phyloP scores from a whole-genome alignment of 2,329 filamentous ascomycete genomes.

The Bipolaris oryzae region DNA sequence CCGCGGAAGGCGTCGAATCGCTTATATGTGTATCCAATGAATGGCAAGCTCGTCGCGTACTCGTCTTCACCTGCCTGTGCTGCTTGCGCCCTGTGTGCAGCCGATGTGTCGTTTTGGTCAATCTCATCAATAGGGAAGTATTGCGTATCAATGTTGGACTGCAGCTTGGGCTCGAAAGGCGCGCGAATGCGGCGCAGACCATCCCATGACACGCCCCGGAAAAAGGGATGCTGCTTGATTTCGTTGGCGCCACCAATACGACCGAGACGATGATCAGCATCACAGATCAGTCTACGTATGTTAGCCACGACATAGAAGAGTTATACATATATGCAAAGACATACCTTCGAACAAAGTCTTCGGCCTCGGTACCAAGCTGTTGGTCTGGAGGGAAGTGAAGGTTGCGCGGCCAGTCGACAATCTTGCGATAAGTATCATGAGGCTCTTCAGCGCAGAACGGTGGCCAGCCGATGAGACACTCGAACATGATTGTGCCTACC shows the following conservation, averaged over 20 bases:
- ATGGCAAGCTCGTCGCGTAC: slow-evolving; percentile 91
- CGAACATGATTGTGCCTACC: slow-evolving; percentile 98
- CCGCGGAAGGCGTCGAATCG: slow-evolving; percentile 75
- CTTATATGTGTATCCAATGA: slow-evolving; percentile 98
- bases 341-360: slow-evolving; percentile 90
- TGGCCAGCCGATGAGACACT: slow-evolving; percentile 97
- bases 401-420: slow-evolving; percentile 96
- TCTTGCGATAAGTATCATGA: slow-evolving; percentile 98
- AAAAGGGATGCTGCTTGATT: slow-evolving; percentile 94
- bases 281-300: slow-evolving; percentile 78
- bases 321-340: slow-evolving; percentile 32
- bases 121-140: slow-evolving; percentile 99
- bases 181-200: slow-evolving; percentile 89
- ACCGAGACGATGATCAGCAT: slow-evolving; percentile 89
- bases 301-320: slow-evolving; percentile 21
- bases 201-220: slow-evolving; percentile 95
- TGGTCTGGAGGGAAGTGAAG: slow-evolving; percentile 97
- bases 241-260: slow-evolving; percentile 81
- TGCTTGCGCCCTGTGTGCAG: slow-evolving; percentile 82
- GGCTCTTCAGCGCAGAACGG: slow-evolving; percentile 98
- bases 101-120: slow-evolving; percentile 92
- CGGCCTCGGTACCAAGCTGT: slow-evolving; percentile 83
- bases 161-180: slow-evolving; percentile 92
- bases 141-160: slow-evolving; percentile 92
- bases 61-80: slow-evolving; percentile 74